Conservation (phyloP, 805 yeast genomes). For the Saccharomycopsis javanensis region DNA sequence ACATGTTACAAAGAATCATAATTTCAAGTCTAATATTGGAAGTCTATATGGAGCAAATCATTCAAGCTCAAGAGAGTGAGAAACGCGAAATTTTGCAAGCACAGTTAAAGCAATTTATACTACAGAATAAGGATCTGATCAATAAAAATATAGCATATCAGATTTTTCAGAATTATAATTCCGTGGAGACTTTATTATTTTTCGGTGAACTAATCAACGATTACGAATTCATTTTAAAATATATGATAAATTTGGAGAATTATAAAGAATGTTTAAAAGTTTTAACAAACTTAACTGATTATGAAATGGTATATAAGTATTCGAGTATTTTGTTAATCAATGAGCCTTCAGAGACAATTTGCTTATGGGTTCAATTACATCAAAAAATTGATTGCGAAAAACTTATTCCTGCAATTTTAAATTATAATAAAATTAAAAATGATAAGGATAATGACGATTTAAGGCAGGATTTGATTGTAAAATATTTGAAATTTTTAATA, state of each 20-base stretch:
- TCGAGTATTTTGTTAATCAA: conserved; percentile 62
- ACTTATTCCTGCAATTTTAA: conserved; percentile 66
- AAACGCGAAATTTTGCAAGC: neutral
- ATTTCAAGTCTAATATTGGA: conserved; percentile 62
- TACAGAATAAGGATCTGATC: conserved; percentile 36
- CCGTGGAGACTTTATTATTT: conserved; percentile 50
- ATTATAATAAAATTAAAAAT: conserved; percentile 44
- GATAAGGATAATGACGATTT: conserved; percentile 31
- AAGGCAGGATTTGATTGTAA: conserved; percentile 48
- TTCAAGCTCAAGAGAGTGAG: conserved; percentile 24
- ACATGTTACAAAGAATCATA: conserved; percentile 38
- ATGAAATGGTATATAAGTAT: conserved; percentile 48
- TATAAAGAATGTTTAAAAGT: conserved; percentile 68
- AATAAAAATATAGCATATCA: conserved; percentile 66
- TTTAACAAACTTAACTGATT: conserved; percentile 38
- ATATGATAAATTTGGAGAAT: conserved; percentile 57
- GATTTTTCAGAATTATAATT: conserved; percentile 56
- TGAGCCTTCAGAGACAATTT: conserved; percentile 59
- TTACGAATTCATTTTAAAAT: conserved; percentile 54
- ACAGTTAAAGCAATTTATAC: conserved; percentile 40
- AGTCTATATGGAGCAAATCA: conserved; percentile 35
- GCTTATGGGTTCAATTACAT: conserved; percentile 60
- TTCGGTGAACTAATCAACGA: conserved; percentile 65
- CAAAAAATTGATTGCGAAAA: conserved; percentile 46
- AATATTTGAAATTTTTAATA: conserved; percentile 50